Base-by-base conservation (phyloP, 257 asterid genomes). In the Nicotiana benthamiana region DNA sequence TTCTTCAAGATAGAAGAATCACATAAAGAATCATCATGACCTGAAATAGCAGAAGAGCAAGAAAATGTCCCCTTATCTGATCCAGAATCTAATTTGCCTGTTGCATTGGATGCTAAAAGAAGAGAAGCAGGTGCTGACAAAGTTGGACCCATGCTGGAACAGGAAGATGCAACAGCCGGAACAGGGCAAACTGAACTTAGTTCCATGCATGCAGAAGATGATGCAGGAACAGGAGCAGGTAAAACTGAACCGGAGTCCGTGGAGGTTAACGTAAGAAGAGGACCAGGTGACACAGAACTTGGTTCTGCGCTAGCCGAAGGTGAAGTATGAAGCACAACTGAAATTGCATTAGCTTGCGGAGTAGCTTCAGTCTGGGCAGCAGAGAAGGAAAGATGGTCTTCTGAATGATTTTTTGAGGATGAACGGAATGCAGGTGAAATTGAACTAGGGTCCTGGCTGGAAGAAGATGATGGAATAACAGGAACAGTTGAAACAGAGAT, bases 301-400 rank as follows among this genome's bases (percentile, higher is more conserved):
- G 32, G 32, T 64, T 79, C 82, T 54, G 52, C 64, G 65, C 65
- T 32, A 62, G 51, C 82, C 28, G 83, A 27, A 59, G 83, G 70
- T 74, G 60, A 63, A 72, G n/a, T 52, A 79, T 67, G 64, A 79
- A 65, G 82, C 57, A 54, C 53, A 9, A 56, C 85, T 72, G 88
- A 77, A 84, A 63, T 86, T 30, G 79, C 63, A 27, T 46, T 24
- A 15, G 32, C 78, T 80, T 83, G 86, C 59, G 59, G 66, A 48
- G 62, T 52, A 77, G 80, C 86, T 77, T 84, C 91, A 26, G 60
- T 85, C 74, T 72, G 36, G 74, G 30, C 40, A 15, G 85, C 80
- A 83, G 85, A 78, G 77, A 82, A 88, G 65, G 89, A 64, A 75
- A 81, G 89, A 79, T 91, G 72, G 43, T 76, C 74, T 26, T 88